These are phyloP conservation scores for Saccharomycopsis babjevae DNA, from an alignment of 805 yeast genomes.

Conservation along the genomic window DNA sequence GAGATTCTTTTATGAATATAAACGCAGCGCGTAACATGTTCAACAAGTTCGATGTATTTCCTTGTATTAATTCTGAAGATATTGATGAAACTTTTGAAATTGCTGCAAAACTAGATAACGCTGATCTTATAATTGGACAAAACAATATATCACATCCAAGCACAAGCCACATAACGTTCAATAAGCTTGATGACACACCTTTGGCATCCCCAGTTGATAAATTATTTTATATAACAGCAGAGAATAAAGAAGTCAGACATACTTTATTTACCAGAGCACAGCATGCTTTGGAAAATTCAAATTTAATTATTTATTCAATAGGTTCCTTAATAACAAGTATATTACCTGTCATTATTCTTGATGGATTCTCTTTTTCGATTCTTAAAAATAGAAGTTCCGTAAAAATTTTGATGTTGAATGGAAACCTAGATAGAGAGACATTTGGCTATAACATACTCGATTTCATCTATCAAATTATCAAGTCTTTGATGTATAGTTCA, in stretches of 20 bases:
- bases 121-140: constrained; percentile 75
- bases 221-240: constrained; percentile 73
- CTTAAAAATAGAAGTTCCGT: constrained; percentile 23
- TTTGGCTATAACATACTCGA: constrained; percentile 51
- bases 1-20: background rate
- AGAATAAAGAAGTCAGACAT: constrained; percentile 80
- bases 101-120: constrained; percentile 62
- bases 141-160: constrained; percentile 86
- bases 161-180: constrained; percentile 20
- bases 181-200: constrained; percentile 29
- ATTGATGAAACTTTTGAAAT: constrained; percentile 62
- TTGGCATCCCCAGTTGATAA: constrained; percentile 66
- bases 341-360: constrained; percentile 63
- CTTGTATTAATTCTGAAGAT: constrained; percentile 7
- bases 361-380: constrained; percentile 63
- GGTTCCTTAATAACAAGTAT: constrained; percentile 87
- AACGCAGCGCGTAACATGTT: background rate
- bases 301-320: constrained; percentile 61
- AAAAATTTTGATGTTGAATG: constrained; percentile 62
- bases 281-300: constrained; percentile 36
- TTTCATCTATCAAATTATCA: constrained; percentile 44
- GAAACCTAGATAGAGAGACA: constrained; percentile 73
- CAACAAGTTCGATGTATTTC: constrained; percentile 7
- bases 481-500: constrained; percentile 47
- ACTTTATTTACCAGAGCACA: constrained; percentile 43